These are phyloP conservation scores for Glycine tomentella DNA, from an alignment of 306 rosid species.

Conservation along the genomic window DNA sequence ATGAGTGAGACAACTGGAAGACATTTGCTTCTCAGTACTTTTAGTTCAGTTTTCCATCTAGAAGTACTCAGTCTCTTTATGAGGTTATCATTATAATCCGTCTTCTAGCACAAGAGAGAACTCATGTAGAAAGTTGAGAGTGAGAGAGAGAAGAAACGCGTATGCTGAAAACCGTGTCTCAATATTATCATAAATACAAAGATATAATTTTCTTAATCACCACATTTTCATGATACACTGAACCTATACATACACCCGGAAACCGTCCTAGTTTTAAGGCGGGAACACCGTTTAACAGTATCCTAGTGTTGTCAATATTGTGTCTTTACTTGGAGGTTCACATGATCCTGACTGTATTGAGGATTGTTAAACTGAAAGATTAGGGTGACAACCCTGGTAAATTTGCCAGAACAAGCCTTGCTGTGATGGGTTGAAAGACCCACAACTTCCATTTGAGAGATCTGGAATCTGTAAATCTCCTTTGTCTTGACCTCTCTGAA, in stretches of 20 bases:
- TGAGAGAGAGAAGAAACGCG: background rate
- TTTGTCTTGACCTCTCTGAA: background rate
- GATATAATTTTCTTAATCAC: background rate
- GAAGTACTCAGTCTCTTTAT: background rate
- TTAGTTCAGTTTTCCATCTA: conserved; percentile 21
- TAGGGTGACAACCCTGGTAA: background rate
- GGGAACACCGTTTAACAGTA: background rate
- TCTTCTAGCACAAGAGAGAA: background rate
- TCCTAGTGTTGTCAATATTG: background rate
- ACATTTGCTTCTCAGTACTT: conserved; percentile 15
- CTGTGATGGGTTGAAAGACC: background rate
- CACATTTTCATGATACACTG: background rate
- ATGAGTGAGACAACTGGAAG: conserved; percentile 1
- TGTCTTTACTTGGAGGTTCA: background rate
- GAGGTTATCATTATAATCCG: background rate
- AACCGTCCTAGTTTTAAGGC: background rate
- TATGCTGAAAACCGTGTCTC: background rate
- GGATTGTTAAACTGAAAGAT: background rate
- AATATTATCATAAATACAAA: conserved; percentile 3
- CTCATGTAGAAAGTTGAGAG: background rate
- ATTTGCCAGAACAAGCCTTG: background rate
- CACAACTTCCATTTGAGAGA: no score
- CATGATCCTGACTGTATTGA: background rate
- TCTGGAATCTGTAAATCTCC: no score
- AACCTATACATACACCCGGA: background rate